Percentiles rank a stretch among this genome's conserved stretches.
phyloP scores from a whole-genome alignment of 768 basidiomycete genomes.

The Lactarius sp. region DNA sequence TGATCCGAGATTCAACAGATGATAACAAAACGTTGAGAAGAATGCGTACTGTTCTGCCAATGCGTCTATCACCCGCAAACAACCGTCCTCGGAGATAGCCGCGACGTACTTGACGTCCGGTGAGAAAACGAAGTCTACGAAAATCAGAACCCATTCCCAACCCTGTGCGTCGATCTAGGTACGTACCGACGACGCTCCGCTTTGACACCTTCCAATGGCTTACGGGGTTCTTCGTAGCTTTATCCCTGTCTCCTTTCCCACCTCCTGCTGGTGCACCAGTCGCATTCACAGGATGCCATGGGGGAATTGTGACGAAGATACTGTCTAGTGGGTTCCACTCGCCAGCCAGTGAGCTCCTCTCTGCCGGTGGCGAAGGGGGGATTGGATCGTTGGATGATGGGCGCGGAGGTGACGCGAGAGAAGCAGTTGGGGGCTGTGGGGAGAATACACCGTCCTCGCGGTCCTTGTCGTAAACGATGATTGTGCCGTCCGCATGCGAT shows the following conservation, averaged over 20 bases:
- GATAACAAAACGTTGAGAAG: neutral
- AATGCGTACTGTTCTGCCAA: conserved; percentile 71
- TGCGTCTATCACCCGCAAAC: conserved; percentile 84
- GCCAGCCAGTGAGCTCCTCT: conserved; percentile 33
- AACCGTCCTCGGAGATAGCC: conserved; percentile 89
- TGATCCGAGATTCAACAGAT: neutral
- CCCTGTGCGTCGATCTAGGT: neutral
- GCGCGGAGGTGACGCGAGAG: conserved; percentile 23
- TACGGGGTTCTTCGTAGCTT: conserved; percentile 76
- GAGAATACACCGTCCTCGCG: conserved; percentile 79
- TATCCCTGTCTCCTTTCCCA: conserved; percentile 50
- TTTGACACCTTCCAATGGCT: conserved; percentile 83
- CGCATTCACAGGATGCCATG: conserved; percentile 72
- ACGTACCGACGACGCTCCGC: conserved; percentile 66
- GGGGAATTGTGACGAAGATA: conserved; percentile 76
- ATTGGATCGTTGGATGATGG: conserved; percentile 28
- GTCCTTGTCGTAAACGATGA: conserved; percentile 87
- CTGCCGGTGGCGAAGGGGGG: conserved; percentile 23
- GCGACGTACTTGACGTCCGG: conserved; percentile 90
- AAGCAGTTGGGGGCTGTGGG: conserved; percentile 49
- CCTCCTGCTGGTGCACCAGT: conserved; percentile 33
- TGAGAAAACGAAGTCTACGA: conserved; percentile 82
- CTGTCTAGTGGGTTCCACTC: conserved; percentile 76
- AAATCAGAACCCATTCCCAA: conserved; percentile 5
- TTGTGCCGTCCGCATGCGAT: conserved; percentile 84